phyloP scores from a whole-genome alignment of 176 grass and related monocot genomes.

The Leersia perrieri region DNA sequence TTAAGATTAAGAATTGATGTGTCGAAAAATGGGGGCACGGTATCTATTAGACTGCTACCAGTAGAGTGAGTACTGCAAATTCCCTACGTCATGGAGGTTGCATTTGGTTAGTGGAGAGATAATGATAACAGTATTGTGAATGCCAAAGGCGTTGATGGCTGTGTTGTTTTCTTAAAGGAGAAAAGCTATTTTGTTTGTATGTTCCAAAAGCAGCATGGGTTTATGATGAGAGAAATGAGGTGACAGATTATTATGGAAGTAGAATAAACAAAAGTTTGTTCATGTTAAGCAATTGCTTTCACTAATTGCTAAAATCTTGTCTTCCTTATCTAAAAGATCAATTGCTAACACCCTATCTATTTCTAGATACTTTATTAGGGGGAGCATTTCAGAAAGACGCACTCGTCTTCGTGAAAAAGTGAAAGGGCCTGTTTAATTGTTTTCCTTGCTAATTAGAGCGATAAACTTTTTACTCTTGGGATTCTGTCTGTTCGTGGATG shows the following conservation, averaged over 20 bases:
- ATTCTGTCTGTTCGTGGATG: not conserved
- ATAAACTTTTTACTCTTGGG: not conserved
- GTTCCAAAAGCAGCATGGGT: conserved; percentile 15
- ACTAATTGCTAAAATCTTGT: not conserved
- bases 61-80: not conserved
- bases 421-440: not conserved
- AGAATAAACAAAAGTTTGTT: not conserved
- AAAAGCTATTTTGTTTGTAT: conserved; percentile 27
- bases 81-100: not conserved
- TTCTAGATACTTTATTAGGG: conserved; percentile 13
- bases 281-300: not conserved
- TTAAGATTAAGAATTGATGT: not conserved
- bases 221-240: not conserved
- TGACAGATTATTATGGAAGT: not conserved
- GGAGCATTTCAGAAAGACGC: conserved; percentile 9
- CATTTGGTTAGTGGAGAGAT: conserved; percentile 2
- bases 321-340: not conserved
- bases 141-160: not conserved
- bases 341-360: conserved; percentile 10
- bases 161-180: not conserved
- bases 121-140: not conserved
- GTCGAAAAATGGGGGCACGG: not conserved
- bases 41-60: conserved; percentile 6
- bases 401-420: not conserved
- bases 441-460: not conserved